Base-by-base conservation (phyloP, 192 early-diverging fungal species). In the Spinellus fusiger region DNA sequence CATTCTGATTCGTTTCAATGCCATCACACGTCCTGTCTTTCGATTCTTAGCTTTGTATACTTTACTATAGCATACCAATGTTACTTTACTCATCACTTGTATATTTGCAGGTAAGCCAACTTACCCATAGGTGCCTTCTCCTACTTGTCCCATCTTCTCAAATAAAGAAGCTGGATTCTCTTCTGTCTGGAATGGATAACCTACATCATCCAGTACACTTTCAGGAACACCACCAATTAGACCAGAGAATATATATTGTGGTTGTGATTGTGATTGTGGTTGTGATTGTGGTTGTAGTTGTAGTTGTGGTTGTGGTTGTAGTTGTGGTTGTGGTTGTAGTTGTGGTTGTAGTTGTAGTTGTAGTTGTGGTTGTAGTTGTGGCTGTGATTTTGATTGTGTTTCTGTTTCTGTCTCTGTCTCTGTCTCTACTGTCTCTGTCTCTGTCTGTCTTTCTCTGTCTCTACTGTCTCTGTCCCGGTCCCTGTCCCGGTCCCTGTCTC, bases 1-100 rank as follows among this genome's bases (percentile, higher is more conserved):
- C 75, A 93, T 84, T 35, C 89, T 83, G 73, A 93, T 88, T 47
- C 86, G 78, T 61, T 93, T 93, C 13, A 93, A 80, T 13, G 91
- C 91, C 13, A 93, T 89, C 22, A 87, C 65, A 54, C 78, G 71
- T 12, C 88, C 88, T 4, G 85, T 89, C 32, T 78, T 75, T 51
- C 77, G 74, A 65, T 91, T 84, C 32, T 73, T 74, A 9, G 89
- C 91, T 71, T 91, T 92, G 66, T 89, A 92, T 20, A 93, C 91
- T 59, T 91, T 92, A 48, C 91, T 84, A 54, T 61, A 55, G 35
- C 49, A 23, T 18, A 32, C 26, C 5, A 3, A 56, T n/a, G 51
- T 44, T 15, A 47, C 4, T 50, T 10, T 37, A 25, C 13, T 22
- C 15, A 37, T 16, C 3, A 15, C 3, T 26, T 8, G 16, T 18